Evolutionary conservation across 1,139 yeast genomes (phyloP), one percentile per base, ranked within the genome.

Genomic region (Kodamaea derodonti): DNA sequence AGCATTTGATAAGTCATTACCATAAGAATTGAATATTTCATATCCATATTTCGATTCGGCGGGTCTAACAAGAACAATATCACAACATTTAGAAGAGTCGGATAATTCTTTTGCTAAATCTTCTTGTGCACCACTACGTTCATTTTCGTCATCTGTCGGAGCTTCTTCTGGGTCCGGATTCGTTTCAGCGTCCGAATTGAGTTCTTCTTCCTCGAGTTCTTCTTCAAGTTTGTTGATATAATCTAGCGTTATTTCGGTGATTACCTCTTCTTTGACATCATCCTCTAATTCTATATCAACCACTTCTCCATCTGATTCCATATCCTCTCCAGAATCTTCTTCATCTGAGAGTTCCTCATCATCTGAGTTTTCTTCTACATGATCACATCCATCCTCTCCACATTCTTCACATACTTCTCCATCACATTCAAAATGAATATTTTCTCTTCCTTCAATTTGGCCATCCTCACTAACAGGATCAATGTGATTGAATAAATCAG

Each of bases 401-500:
- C 96, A 88, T 17, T 57, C 51, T 2, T 56, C 72, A 59, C 96
- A 88, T 0, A 85, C 95, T 18, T 75, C 80, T 20, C 72, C 82
- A 22, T 75, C 65, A 31, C 90, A 72, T 36, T 83, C 84, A 53
- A 88, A 88, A 55, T 84, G 86, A 5, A 83, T 88, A 48, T 78
- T 70, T 35, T 80, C 84, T 29, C 72, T 65, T 1, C 60, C 65
- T 6, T 43, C 46, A 4, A 49, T 40, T 7, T 36, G 45, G 8
- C 46, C 56, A n/a, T 18, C 20, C 8, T 32, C 28, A 28, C 20
- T 48, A 42, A 38, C 32, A 2, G 65, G 69, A 8, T 72, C 71
- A 26, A 75, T 62, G 52, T 87, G 96, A 47, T 88, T 88, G 61
- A 88, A 88, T 32, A 90, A 62, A 56, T 90, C 95, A 0, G 96